These are phyloP conservation scores for Macrophomina pseudophaseolina DNA, from an alignment of 2,329 filamentous ascomycete genomes.

Conservation along the genomic window DNA sequence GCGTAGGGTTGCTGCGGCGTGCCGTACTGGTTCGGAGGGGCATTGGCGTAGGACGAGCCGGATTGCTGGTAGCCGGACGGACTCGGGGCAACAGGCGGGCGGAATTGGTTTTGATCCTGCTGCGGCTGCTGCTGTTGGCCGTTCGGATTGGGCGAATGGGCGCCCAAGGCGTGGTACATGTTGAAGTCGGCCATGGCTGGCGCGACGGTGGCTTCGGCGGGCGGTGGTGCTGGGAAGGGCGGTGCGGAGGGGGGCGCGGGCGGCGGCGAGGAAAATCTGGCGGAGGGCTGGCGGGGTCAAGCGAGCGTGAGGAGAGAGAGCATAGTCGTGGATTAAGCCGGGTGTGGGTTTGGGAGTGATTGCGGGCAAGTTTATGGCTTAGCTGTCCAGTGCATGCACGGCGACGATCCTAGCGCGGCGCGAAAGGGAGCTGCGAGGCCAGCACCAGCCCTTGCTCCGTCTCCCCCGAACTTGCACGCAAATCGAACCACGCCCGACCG, in stretches of 20 bases:
- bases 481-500: neutral
- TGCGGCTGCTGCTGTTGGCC: slow-evolving; percentile 29
- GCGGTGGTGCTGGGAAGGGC: neutral
- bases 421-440: slow-evolving; percentile 18
- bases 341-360: neutral
- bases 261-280: slow-evolving; percentile 1
- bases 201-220: slow-evolving; percentile 7
- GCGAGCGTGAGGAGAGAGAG: slow-evolving; percentile 7
- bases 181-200: slow-evolving; percentile 36
- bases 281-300: slow-evolving; percentile 11
- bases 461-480: neutral
- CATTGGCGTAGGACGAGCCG: slow-evolving; percentile 39
- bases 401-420: slow-evolving; percentile 19
- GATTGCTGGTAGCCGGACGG: slow-evolving; percentile 52
- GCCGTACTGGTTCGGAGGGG: slow-evolving; percentile 41
- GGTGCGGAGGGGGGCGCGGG: neutral
- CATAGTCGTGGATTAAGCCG: slow-evolving; percentile 3
- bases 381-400: slow-evolving; percentile 19
- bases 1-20: slow-evolving; percentile 37
- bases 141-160: slow-evolving; percentile 34
- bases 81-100: slow-evolving; percentile 50
- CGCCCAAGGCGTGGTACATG: slow-evolving; percentile 44
- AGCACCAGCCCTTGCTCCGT: neutral
- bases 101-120: slow-evolving; percentile 41
- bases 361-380: slow-evolving; percentile 25